These are phyloP conservation scores for Hibiscus mutabilis DNA, from an alignment of 345 rosid genomes.

Conservation along the genomic window DNA sequence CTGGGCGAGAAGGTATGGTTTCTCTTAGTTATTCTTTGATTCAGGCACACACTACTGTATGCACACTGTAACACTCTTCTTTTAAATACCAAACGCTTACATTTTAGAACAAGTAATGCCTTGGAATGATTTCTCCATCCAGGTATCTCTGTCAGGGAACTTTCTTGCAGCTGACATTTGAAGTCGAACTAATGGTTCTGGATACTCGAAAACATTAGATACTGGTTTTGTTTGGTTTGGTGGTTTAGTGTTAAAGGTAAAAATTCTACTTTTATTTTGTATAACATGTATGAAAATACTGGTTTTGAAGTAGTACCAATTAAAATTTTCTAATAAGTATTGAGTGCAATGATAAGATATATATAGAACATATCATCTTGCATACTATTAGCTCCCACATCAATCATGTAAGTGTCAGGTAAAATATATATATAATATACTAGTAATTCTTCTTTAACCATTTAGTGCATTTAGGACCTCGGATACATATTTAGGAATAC, in stretches of 20 bases:
- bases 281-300: no score
- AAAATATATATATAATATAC: no score
- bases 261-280: neutral
- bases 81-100: neutral
- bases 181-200: slow-evolving; percentile 8
- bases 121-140: slow-evolving; percentile 12
- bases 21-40: neutral
- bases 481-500: no score
- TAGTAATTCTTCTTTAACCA: no score
- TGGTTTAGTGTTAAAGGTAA: neutral
- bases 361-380: no score
- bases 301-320: no score
- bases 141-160: slow-evolving; percentile 71
- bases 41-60: neutral
- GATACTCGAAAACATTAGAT: neutral
- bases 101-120: neutral
- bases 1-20: slow-evolving; percentile 79
- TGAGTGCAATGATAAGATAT: no score
- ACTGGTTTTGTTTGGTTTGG: neutral
- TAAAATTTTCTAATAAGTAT: no score
- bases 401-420: no score
- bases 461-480: no score
- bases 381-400: no score
- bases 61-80: neutral
- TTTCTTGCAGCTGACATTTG: slow-evolving; percentile 79